Base-by-base conservation (phyloP, 495 filamentous ascomycete genomes). In the Penicillium angulare region DNA sequence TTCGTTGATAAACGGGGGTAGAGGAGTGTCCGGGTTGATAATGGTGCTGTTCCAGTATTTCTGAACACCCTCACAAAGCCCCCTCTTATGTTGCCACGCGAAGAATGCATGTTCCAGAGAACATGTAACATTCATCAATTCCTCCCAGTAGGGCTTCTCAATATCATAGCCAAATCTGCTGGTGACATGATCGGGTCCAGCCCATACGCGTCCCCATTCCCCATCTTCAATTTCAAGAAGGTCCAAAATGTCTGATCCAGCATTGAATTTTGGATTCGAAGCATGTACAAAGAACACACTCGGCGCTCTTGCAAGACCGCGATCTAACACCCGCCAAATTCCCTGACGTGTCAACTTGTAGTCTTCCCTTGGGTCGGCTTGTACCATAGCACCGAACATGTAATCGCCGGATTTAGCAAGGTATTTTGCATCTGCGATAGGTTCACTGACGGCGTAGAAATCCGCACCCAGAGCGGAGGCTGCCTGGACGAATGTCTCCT, bases 101-200 rank as follows among this genome's bases (percentile, higher is more conserved):
- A 52, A 42, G 34, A 67, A 60, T 0, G 33, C 53, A 16, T 32
- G 24, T 22, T 67, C 64, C 18, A 65, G 36, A 10, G 50, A 50
- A 36, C 73, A 77, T 27, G 58, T 64, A 6, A 69, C 53, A 34
- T 55, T 50, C 43, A 51, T 55, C 12, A 65, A 51, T 24, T 66
- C 69, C 43, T 65, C 51, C 73, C 74, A 79, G 47, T 71, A 32
- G 7, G 36, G 29, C 44, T 56, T 71, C 56, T 79, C 75, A 13
- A 64, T 55, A 52, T 78, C 75, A 15, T 62, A 57, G 0, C 76
- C 76, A 26, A 68, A 60, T 7, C 36, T 10, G 7, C 21, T 6
- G 17, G 13, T 9, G 2, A n/a, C 36, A 21, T 40, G 17, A 1
- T 40, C 21, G 0, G 36, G 21, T 9, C 17, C 5, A 13, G 36